Base-by-base conservation (phyloP, 2,329 filamentous ascomycete species). In the Colletotrichum sp. region DNA sequence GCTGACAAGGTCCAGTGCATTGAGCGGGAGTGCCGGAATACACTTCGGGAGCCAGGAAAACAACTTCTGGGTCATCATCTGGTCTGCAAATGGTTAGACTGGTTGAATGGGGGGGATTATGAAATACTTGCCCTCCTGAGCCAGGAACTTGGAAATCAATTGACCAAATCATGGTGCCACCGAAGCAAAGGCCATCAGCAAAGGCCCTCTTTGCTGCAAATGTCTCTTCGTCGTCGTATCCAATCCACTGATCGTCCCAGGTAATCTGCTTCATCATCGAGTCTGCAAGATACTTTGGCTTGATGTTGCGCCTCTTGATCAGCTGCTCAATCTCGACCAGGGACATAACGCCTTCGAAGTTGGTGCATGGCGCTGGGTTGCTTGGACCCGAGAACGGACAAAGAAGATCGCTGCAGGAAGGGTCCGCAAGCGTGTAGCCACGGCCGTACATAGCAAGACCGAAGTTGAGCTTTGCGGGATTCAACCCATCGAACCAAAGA, bases 301-400 rank as follows among this genome's bases (percentile, higher is more conserved):
- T 87, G 28, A 94, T 79, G 18, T 96, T 96, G 81, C 90, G 93
- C 84, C 92, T 93, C 87, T 99, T 96, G 76, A 99, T 95, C 30
- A 92, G 89, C 86, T 99, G 96, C 86, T 99, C 67, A 36, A 85
- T 84, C 75, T 85, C 83, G 1, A 77, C 55, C 0, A 82, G 68
- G 1, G 82, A 83, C 75, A 85, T 79, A 2, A 84, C 81, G 5
- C 84, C 84, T 0, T 59, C 75, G 4, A 64, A 75, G 59, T 79
- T 79, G 3, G 83, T 83, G 66, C 83, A 85, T 3, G 64, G 44
- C 0, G 71, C 83, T 2, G 82, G 79, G 16, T 80, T 80, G 70
- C 81, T 82, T 0, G 81, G 79, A 0, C 79, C 81, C 0, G 24
- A 49, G 8, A 81, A 84, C 0, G 52, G 67, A 39, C 84, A 85